phyloP scores from a whole-genome alignment of 495 filamentous ascomycete species.

The Hamigera avellanea region DNA sequence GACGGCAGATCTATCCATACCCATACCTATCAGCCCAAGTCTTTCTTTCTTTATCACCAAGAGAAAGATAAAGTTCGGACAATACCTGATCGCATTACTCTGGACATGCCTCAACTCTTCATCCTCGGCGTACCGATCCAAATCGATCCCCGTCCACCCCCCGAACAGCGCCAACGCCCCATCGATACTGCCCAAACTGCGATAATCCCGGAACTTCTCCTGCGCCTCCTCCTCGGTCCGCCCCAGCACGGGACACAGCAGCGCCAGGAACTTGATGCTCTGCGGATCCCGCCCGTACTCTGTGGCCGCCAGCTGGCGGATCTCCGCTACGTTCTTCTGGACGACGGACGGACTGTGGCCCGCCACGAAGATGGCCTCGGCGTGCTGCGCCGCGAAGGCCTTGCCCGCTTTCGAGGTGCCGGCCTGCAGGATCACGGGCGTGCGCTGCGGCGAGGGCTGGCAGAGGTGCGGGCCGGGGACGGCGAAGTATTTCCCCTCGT shows the following conservation, averaged over 20 bases:
- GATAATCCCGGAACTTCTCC: conserved; percentile 39
- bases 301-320: conserved; percentile 32
- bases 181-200: conserved; percentile 37
- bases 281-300: conserved; percentile 35
- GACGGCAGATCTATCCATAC: conserved; percentile 34
- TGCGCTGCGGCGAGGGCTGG: conserved; percentile 53
- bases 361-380: conserved; percentile 41
- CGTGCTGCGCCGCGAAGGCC: conserved; percentile 50
- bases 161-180: conserved; percentile 46
- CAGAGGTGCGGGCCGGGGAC: conserved; percentile 55
- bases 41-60: no score
- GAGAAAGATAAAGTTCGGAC: neutral
- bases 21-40: no score
- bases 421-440: conserved; percentile 54
- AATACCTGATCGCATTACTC: conserved; percentile 50
- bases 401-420: conserved; percentile 53
- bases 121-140: conserved; percentile 40
- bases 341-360: conserved; percentile 36
- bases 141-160: conserved; percentile 47
- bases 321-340: conserved; percentile 37
- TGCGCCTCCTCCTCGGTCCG: conserved; percentile 42
- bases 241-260: conserved; percentile 40
- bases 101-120: conserved; percentile 46
- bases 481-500: conserved; percentile 51
- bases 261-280: conserved; percentile 42